A percentile compares a stretch with the other conserved stretches of the same genome.
Evolutionary conservation across 2,329 filamentous ascomycete genomes (phyloP).

Genomic region (Nannizziopsis arthrosporioides): DNA sequence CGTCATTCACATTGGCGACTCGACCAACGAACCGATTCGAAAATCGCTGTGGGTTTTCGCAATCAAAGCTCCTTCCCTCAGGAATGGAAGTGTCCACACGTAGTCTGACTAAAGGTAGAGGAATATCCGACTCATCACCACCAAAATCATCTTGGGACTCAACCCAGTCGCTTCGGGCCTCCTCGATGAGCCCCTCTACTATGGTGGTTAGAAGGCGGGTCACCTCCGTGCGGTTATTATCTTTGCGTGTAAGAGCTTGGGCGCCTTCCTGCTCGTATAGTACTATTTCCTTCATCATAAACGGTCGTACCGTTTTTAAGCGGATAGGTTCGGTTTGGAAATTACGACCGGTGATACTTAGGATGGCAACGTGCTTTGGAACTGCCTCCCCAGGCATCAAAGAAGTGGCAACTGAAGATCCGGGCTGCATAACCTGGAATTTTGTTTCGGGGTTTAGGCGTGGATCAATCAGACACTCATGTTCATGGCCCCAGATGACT

Average conservation of each 20-base stretch:
- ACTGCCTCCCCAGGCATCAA: constrained; percentile 81
- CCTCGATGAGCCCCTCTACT: constrained; percentile 74
- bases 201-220: constrained; percentile 64
- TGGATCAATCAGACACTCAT: constrained; percentile 87
- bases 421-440: constrained; percentile 94
- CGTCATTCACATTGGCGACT: constrained; percentile 88
- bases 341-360: constrained; percentile 70
- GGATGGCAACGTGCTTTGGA: constrained; percentile 76
- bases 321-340: constrained; percentile 71
- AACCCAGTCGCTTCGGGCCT: constrained; percentile 72
- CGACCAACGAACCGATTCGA: constrained; percentile 83
- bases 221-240: constrained; percentile 71
- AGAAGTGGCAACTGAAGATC: constrained; percentile 90
- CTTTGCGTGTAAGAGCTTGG: constrained; percentile 63
- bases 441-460: constrained; percentile 70
- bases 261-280: constrained; percentile 66
- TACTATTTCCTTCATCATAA: constrained; percentile 72
- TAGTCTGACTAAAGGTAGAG: constrained; percentile 73
- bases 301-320: constrained; percentile 79
- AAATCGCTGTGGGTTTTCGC: constrained; percentile 91
- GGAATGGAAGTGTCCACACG: constrained; percentile 82
- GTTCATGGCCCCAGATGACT: constrained; percentile 93
- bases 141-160: constrained; percentile 56
- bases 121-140: constrained; percentile 49
- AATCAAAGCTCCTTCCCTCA: constrained; percentile 74